Evolutionary conservation across 805 yeast species (phyloP).

Genomic region (Blastobotrys mokoenaii): DNA sequence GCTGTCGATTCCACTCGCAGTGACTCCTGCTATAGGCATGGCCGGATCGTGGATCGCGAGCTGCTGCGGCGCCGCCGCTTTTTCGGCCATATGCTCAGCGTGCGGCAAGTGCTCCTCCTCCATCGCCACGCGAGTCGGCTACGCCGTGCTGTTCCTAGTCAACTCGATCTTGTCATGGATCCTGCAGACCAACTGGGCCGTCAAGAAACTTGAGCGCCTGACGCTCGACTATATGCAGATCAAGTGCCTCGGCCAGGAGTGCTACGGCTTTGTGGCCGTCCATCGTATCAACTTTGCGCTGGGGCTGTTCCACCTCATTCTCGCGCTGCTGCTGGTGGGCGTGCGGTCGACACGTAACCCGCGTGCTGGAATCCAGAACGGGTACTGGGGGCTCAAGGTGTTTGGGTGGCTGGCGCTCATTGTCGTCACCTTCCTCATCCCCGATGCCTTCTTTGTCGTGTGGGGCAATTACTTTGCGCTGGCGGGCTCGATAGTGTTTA

Average conservation of each 20-base stretch:
- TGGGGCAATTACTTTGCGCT: conserved; percentile 92
- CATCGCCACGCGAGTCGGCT: conserved; percentile 75
- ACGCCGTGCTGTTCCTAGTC: conserved; percentile 67
- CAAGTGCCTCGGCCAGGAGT: conserved; percentile 72
- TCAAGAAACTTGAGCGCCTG: conserved; percentile 61
- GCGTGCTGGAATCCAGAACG: conserved; percentile 79
- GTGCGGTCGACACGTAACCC: conserved; percentile 73
- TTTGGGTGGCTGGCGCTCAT: conserved; percentile 49
- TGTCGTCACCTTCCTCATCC: conserved; percentile 63
- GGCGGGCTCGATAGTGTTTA: conserved; percentile 72
- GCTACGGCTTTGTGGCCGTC: conserved; percentile 93
- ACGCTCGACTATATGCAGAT: conserved; percentile 61
- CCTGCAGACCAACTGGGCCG: conserved; percentile 75
- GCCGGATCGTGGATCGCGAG: conserved; percentile 59
- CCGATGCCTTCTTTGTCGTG: conserved; percentile 75
- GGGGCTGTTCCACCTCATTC: conserved; percentile 64
- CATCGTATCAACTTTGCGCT: conserved; percentile 84
- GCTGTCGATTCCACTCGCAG: conserved; percentile 39
- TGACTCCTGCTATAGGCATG: conserved; percentile 56
- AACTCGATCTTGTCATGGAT: conserved; percentile 88
- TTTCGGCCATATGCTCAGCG: conserved; percentile 52
- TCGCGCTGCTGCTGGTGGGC: conserved; percentile 61
- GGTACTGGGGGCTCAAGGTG: conserved; percentile 80
- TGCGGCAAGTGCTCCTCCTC: conserved; percentile 63
- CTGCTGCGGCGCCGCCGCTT: conserved; percentile 73